phyloP scores from a whole-genome alignment of 2,329 filamentous ascomycete species.

The Triangularia setosa region DNA sequence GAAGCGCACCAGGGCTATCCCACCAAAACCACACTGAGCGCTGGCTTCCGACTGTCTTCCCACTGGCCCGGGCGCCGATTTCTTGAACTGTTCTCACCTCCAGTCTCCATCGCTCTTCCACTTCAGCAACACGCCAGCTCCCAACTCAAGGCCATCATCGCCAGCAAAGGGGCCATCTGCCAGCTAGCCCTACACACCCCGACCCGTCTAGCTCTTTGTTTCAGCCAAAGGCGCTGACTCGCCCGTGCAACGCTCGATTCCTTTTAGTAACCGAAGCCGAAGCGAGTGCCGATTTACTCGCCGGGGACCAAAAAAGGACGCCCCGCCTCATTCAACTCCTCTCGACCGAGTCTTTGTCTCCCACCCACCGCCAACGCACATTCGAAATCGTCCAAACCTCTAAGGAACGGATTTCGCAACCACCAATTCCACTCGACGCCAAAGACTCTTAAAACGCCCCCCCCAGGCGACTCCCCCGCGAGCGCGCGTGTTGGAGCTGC shows the following conservation, averaged over 20 bases:
- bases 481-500: not conserved
- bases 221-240: slow-evolving; percentile 14
- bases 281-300: slow-evolving; percentile 14
- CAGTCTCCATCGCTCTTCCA: slow-evolving; percentile 3
- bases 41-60: slow-evolving; percentile 10
- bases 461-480: not conserved
- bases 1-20: slow-evolving; percentile 10
- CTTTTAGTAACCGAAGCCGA: not conserved
- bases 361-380: not conserved
- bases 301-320: slow-evolving; percentile 6
- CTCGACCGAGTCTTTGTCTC: slow-evolving; percentile 11
- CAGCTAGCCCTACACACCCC: not conserved
- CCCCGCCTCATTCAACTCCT: slow-evolving; percentile 13
- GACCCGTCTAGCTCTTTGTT: slow-evolving; percentile 9
- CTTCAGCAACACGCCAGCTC: not conserved
- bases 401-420: not conserved
- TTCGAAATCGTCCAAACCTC: not conserved
- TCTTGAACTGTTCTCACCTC: slow-evolving; percentile 14
- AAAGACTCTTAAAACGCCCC: not conserved
- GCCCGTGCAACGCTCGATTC: slow-evolving; percentile 2
- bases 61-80: slow-evolving; percentile 5
- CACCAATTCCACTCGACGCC: slow-evolving; percentile 1
- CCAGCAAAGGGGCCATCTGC: not conserved
- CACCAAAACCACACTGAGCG: slow-evolving; percentile 8
- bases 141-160: slow-evolving; percentile 12